Conservation (phyloP, 345 rosid species). For the Eucalyptus marginata region DNA sequence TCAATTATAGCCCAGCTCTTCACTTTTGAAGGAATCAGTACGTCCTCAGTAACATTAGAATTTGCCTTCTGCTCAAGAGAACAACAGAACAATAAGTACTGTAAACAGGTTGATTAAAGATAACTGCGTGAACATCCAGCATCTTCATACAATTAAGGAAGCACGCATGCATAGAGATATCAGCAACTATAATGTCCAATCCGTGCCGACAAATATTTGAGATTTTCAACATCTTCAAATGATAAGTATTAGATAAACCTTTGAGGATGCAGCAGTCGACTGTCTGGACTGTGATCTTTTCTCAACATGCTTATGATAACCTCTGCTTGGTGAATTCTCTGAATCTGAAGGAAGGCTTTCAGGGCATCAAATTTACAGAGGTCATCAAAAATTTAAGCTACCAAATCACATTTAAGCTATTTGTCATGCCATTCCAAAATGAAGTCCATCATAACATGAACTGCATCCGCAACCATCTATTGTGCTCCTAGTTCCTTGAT, state of each 20-base stretch:
- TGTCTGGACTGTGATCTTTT: conserved; percentile 21
- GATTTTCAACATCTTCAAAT: neutral
- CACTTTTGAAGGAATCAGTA: conserved; percentile 32
- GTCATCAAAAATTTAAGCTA: neutral
- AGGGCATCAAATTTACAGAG: neutral
- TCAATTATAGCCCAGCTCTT: conserved; percentile 74
- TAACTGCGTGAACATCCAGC: neutral
- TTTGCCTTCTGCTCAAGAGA: conserved; percentile 22
- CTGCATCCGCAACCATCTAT: neutral
- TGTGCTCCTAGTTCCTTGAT: neutral
- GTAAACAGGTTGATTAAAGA: neutral
- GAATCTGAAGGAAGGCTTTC: conserved; percentile 28
- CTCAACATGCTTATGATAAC: conserved; percentile 31
- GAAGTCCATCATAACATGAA: neutral
- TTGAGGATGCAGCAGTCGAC: conserved; percentile 16
- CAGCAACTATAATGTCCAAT: neutral
- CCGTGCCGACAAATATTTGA: neutral
- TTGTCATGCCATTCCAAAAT: neutral
- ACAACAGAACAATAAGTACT: neutral
- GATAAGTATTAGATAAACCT: conserved; percentile 20
- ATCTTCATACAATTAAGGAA: neutral
- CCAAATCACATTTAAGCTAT: neutral
- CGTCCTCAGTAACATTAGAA: conserved; percentile 13
- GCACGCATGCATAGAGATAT: neutral
- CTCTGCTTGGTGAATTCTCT: conserved; percentile 16